phyloP scores from a whole-genome alignment of 176 grass and related monocot species.

The Phyllostachys edulis region DNA sequence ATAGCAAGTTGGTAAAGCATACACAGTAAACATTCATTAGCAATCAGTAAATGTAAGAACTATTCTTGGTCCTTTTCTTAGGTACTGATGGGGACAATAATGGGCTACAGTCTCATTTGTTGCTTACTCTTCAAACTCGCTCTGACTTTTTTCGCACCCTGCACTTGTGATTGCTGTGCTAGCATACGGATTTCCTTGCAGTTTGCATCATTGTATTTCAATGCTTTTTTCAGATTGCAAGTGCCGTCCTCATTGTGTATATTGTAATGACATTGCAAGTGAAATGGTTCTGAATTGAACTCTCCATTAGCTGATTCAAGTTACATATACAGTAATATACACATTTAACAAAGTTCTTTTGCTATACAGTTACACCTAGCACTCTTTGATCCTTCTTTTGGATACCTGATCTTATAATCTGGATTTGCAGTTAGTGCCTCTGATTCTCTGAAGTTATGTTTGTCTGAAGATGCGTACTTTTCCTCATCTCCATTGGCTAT shows the following conservation, averaged over 20 bases:
- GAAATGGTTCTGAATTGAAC: neutral
- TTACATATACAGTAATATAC: neutral
- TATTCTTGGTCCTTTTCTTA: neutral
- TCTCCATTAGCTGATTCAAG: neutral
- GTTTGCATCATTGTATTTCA: neutral
- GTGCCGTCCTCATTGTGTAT: neutral
- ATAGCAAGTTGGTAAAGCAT: constrained; percentile 22
- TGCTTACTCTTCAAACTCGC: neutral
- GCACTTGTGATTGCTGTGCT: neutral
- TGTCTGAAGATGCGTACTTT: neutral
- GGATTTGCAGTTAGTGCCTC: neutral
- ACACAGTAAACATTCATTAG: constrained; percentile 30
- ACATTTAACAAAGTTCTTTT: neutral
- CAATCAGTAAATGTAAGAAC: constrained; percentile 21
- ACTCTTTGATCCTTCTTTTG: neutral
- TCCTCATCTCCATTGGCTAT: neutral
- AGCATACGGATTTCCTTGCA: neutral
- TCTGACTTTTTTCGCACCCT: neutral
- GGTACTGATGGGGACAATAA: neutral
- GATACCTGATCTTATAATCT: neutral
- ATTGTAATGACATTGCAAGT: neutral
- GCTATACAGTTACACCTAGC: neutral
- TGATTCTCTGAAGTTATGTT: neutral
- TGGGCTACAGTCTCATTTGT: neutral
- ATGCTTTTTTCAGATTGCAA: neutral